Conservation (phyloP, 2,329 filamentous ascomycete genomes). For the Monosporascus sp. region DNA sequence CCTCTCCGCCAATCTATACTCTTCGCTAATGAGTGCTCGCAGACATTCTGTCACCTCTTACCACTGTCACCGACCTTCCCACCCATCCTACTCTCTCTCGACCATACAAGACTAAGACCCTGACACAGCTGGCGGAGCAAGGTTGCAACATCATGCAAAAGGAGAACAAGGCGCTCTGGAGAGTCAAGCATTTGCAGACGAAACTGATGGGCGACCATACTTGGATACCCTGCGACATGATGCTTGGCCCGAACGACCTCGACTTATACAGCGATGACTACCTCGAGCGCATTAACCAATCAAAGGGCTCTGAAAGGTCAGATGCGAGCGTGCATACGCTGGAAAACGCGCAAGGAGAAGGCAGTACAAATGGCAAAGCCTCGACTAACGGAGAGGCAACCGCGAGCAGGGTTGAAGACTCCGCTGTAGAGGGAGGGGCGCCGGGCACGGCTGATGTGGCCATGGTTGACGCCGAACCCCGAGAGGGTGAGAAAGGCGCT, state of each 20-base stretch:
- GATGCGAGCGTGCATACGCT: constrained; percentile 13
- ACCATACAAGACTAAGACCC: constrained; percentile 68
- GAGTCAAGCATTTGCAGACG: constrained; percentile 68
- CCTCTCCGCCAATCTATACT: background rate
- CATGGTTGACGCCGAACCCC: constrained; percentile 25
- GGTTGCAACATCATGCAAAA: constrained; percentile 67
- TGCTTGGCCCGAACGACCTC: constrained; percentile 52
- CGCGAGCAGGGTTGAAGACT: constrained; percentile 5
- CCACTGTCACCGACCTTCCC: constrained; percentile 67
- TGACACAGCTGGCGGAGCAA: constrained; percentile 66
- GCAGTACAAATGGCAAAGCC: constrained; percentile 13
- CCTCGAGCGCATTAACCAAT: constrained; percentile 19
- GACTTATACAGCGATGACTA: constrained; percentile 48
- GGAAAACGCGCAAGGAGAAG: constrained; percentile 13
- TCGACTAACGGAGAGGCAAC: constrained; percentile 16
- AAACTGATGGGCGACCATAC: constrained; percentile 70
- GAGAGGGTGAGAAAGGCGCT: constrained; percentile 12
- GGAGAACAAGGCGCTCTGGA: constrained; percentile 68
- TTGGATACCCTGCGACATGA: constrained; percentile 56
- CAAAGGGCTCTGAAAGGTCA: constrained; percentile 17
- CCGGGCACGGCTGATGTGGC: constrained; percentile 13
- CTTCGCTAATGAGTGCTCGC: constrained; percentile 21
- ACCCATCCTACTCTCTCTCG: constrained; percentile 69
- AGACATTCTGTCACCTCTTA: constrained; percentile 73
- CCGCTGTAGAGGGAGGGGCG: constrained; percentile 4